Conservation (phyloP, 108 stramenopile species). For the Skeletonema tropicum region DNA sequence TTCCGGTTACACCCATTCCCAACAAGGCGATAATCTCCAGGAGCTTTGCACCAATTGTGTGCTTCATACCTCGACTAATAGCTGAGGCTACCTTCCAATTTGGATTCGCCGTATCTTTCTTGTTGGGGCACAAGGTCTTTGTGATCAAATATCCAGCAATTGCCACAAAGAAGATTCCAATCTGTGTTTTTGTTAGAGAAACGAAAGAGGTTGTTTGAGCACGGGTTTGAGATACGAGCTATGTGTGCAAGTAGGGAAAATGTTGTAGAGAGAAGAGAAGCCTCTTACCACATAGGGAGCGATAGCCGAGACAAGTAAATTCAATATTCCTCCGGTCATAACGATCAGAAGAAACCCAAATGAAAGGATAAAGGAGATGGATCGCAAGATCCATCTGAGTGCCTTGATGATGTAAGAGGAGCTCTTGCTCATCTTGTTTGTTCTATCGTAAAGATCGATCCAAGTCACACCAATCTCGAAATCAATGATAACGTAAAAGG, state of each 20-base stretch:
- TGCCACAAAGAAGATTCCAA: constrained; percentile 6
- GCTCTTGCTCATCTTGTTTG: constrained; percentile 48
- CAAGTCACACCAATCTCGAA: constrained; percentile 51
- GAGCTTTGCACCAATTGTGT: constrained; percentile 15
- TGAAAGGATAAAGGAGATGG: constrained; percentile 11
- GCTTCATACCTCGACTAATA: constrained; percentile 27
- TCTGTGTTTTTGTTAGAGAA: not conserved
- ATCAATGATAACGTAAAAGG: constrained; percentile 20
- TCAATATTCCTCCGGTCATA: constrained; percentile 1
- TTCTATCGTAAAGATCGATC: constrained; percentile 48
- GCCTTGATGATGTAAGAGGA: constrained; percentile 25
- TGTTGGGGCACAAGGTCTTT: constrained; percentile 39
- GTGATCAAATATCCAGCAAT: constrained; percentile 36
- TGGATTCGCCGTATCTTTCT: constrained; percentile 40
- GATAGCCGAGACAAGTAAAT: constrained; percentile 15
- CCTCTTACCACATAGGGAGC: constrained; percentile 8
- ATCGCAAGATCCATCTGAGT: constrained; percentile 24
- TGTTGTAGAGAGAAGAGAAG: too few species aligned
- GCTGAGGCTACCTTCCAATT: constrained; percentile 44
- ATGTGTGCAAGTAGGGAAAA: too few species aligned
- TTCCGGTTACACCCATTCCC: constrained; percentile 19
- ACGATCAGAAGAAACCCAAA: constrained; percentile 12
- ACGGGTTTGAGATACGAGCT: too few species aligned
- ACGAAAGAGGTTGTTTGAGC: too few species aligned
- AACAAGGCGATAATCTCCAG: constrained; percentile 33